Base-by-base conservation (phyloP, 352 stramenopile species). In the Phytopythium delawarense region DNA sequence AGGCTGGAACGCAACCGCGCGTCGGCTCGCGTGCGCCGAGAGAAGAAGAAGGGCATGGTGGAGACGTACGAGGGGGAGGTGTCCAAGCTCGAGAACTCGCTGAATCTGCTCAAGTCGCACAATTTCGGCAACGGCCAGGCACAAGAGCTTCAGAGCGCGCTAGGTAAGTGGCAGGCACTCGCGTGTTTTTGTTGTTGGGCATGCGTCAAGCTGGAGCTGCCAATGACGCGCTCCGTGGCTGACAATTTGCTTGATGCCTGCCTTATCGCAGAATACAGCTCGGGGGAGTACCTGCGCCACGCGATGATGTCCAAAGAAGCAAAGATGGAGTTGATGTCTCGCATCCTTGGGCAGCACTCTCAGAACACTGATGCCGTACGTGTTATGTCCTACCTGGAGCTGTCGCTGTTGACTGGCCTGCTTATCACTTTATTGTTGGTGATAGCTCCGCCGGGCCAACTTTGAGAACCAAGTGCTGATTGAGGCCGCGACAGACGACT, bases 1-100 rank as follows among this genome's bases (percentile, higher is more conserved):
- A 75, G 73, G 11, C 64, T 96, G 32, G 87, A 94, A 42, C 81
- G 86, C 49, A 94, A 94, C 66, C 81, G 87, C 28, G 84, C 86
- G 20, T 94, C 87, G 5, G 87, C 87, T 16, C 75, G 84, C 55
- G 79, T 95, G 52, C 83, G 87, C 40, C 87, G 87, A 4, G 84
- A 94, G 57, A 95, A 95, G 70, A 96, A 96, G 71, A 94, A 93
- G 55, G 79, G 76, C 11, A 90, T 96, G 78, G 85, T 96, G 23
- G 87, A 96, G 63, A 94, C 84, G 23, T 96, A 93, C 63, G 87
- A 96, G 59, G 76, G 48, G 28, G 82, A 93, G 66, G 87, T 96
- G 4, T 91, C 85, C n/a, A 91, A 96, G 64, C 84, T 96, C 15
- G 87, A 96, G 62, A 91, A 80, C 59, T 89, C 78, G 49, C 63